phyloP scores from a whole-genome alignment of 768 basidiomycete genomes.

The Rhizopogon vulgaris region DNA sequence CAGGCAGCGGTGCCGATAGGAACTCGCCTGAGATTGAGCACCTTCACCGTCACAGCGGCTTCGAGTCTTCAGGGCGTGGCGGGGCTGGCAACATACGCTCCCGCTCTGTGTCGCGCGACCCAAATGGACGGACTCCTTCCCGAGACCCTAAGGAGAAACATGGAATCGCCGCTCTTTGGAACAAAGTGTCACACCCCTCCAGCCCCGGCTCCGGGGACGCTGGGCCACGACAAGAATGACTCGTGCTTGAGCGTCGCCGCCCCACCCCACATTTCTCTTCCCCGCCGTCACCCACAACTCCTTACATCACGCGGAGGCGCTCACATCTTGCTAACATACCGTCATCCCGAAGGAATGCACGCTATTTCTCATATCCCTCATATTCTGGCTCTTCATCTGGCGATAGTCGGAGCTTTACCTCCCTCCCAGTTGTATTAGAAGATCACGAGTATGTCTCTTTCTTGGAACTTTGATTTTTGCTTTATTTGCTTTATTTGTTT shows the following conservation, averaged over 20 bases:
- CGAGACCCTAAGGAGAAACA: slow-evolving; percentile 19
- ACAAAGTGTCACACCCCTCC: slow-evolving; percentile 21
- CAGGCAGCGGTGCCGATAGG: slow-evolving; percentile 50
- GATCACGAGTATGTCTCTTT: slow-evolving; percentile 9
- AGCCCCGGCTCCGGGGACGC: not conserved
- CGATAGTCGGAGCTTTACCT: not conserved
- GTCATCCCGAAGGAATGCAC: not conserved
- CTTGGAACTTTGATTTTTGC: not conserved
- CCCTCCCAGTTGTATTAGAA: slow-evolving; percentile 5
- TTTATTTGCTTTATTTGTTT: not conserved
- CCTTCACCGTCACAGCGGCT: slow-evolving; percentile 18
- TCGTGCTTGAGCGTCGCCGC: not conserved
- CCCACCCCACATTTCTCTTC: not conserved
- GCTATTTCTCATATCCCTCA: not conserved
- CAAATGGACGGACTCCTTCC: slow-evolving; percentile 15
- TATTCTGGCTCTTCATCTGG: not conserved
- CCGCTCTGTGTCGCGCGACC: slow-evolving; percentile 30
- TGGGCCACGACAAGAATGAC: not conserved
- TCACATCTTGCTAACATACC: not conserved
- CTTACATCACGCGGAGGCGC: not conserved
- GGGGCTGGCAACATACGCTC: slow-evolving; percentile 55
- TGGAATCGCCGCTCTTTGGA: slow-evolving; percentile 23
- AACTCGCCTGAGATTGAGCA: slow-evolving; percentile 35
- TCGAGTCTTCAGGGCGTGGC: slow-evolving; percentile 49
- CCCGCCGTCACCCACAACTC: not conserved